Evolutionary conservation across 192 early-diverging fungal species (phyloP).

Genomic region (Coemansia sp.): DNA sequence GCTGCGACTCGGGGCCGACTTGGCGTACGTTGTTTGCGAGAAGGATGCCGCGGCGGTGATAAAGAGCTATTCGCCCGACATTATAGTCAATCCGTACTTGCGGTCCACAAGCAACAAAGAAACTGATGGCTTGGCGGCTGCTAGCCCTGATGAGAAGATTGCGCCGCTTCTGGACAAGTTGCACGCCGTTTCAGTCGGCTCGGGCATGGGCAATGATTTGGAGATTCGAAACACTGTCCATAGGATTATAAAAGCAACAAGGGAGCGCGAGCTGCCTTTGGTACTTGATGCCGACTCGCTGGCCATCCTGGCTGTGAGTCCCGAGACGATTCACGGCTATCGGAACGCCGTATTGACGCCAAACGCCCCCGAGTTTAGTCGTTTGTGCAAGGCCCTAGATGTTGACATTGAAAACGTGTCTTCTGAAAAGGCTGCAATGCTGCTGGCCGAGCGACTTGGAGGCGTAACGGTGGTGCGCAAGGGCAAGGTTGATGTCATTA

Average conservation of each 20-base stretch:
- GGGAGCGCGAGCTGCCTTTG: slow-evolving; percentile 58
- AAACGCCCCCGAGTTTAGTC: slow-evolving; percentile 79
- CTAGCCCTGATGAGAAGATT: slow-evolving; percentile 52
- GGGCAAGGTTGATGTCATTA: slow-evolving; percentile 69
- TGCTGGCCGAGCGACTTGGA: slow-evolving; percentile 64
- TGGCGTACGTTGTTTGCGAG: slow-evolving; percentile 84
- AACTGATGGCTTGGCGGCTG: slow-evolving; percentile 8
- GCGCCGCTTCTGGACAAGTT: slow-evolving; percentile 57
- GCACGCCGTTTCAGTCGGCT: slow-evolving; percentile 86
- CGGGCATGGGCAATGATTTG: slow-evolving; percentile 79
- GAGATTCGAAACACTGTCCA: slow-evolving; percentile 62
- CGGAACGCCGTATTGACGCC: slow-evolving; percentile 75
- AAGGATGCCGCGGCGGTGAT: slow-evolving; percentile 69
- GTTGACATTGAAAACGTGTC: slow-evolving; percentile 40
- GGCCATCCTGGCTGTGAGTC: slow-evolving; percentile 66
- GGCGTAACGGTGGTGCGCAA: slow-evolving; percentile 80
- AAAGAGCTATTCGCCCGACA: slow-evolving; percentile 77
- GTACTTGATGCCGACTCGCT: slow-evolving; percentile 96
- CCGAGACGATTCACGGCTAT: slow-evolving; percentile 70
- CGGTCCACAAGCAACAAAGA: slow-evolving; percentile 31
- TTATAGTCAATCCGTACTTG: slow-evolving; percentile 92
- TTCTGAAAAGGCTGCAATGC: slow-evolving; percentile 33
- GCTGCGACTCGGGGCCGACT: slow-evolving; percentile 69
- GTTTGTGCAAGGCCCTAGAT: slow-evolving; percentile 60
- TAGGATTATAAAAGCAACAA: slow-evolving; percentile 65